Evolutionary conservation across 257 asterid species (phyloP).

Genomic region (Scutellaria baicalensis): DNA sequence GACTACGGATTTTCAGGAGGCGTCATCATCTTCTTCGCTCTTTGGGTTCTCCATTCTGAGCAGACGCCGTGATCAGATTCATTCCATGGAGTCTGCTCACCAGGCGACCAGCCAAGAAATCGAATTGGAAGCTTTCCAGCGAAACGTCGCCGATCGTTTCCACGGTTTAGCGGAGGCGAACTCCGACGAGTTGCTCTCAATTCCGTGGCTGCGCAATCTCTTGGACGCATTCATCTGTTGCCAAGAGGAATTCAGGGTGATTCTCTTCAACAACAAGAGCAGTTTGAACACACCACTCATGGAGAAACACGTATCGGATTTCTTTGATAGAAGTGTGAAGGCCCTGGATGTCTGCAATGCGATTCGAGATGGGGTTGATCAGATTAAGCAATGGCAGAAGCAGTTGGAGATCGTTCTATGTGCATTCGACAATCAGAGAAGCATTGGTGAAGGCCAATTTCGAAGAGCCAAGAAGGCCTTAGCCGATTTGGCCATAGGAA

Average conservation of each 20-base stretch:
- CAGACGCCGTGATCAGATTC: conserved; percentile 47
- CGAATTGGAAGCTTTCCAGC: conserved; percentile 48
- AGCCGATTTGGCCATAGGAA: conserved; percentile 43
- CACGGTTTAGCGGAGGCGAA: conserved; percentile 33
- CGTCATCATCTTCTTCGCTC: conserved; percentile 26
- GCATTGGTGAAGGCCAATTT: conserved; percentile 62
- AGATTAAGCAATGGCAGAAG: conserved; percentile 54
- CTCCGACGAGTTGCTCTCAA: conserved; percentile 44
- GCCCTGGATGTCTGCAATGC: conserved; percentile 73
- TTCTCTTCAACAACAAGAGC: conserved; percentile 29
- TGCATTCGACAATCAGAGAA: conserved; percentile 44
- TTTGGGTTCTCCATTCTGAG: conserved; percentile 39
- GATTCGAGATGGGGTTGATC: conserved; percentile 64
- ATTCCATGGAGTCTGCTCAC: conserved; percentile 38
- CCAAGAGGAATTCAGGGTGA: conserved; percentile 52
- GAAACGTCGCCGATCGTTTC: conserved; percentile 39
- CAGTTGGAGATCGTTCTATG: conserved; percentile 59
- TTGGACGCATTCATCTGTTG: conserved; percentile 47
- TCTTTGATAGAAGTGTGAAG: conserved; percentile 59
- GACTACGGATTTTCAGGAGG: conserved; percentile 30
- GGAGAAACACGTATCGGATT: conserved; percentile 38
- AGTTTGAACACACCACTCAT: conserved; percentile 28
- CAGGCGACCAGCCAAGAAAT: conserved; percentile 25
- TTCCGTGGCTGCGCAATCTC: conserved; percentile 53
- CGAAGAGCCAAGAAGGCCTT: conserved; percentile 70